Conservation (phyloP, 495 filamentous ascomycete genomes). For the Baudoinia panamericana region DNA sequence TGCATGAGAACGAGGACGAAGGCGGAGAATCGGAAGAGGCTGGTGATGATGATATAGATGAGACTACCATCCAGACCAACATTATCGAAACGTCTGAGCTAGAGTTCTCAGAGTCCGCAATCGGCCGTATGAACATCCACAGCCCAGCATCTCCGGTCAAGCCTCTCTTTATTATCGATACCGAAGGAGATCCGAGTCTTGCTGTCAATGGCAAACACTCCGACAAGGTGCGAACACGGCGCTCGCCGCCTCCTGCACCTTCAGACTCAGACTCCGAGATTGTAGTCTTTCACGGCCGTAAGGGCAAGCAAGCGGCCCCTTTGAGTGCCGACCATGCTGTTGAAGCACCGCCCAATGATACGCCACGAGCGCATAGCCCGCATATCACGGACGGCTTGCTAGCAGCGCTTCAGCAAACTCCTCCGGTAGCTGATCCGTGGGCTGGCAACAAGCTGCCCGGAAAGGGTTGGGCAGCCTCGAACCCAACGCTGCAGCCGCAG, state of each 20-base stretch:
- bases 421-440: no score
- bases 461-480: constrained; percentile 4
- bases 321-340: background rate
- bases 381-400: constrained; percentile 4
- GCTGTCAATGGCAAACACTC: constrained; percentile 15
- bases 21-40: constrained; percentile 2
- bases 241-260: constrained; percentile 30
- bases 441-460: no score
- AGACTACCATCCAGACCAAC: constrained; percentile 14
- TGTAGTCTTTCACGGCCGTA: constrained; percentile 51
- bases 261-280: constrained; percentile 53
- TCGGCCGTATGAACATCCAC: constrained; percentile 19
- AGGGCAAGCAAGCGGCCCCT: constrained; percentile 3
- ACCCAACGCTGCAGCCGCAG: background rate
- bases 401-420: no score
- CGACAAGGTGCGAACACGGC: constrained; percentile 6
- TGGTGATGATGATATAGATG: constrained; percentile 2
- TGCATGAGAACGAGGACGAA: constrained; percentile 7
- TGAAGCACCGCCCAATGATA: background rate
- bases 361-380: background rate
- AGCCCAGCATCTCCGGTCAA: background rate
- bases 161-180: constrained; percentile 19
- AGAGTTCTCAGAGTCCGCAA: constrained; percentile 14
- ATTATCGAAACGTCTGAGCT: constrained; percentile 8
- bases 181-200: constrained; percentile 10